Conservation (phyloP, 192 early-diverging fungal species). For the Diversispora eburnea region DNA sequence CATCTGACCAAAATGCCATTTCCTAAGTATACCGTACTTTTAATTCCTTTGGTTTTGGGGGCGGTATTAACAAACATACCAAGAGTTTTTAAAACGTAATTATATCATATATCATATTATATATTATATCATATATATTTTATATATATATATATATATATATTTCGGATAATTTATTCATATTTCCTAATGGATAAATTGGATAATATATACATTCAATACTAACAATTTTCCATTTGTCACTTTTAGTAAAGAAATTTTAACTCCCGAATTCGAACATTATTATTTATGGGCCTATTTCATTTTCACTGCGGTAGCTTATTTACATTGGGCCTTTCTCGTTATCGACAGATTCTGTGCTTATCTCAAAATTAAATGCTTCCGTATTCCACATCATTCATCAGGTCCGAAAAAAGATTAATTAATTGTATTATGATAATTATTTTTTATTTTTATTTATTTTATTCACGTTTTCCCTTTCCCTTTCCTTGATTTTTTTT, state of each 20-base stretch:
- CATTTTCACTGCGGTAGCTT: constrained; percentile 68
- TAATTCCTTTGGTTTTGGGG: constrained; percentile 71
- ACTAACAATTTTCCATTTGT: background rate
- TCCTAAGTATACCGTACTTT: constrained; percentile 77
- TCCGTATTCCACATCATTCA: constrained; percentile 59
- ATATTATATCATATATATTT: no score
- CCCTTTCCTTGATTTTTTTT: no score
- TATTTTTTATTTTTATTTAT: no score
- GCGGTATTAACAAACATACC: constrained; percentile 66
- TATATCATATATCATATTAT: background rate
- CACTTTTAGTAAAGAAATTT: constrained; percentile 53
- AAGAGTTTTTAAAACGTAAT: constrained; percentile 49
- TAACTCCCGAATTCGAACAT: constrained; percentile 65
- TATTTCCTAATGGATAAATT: no score
- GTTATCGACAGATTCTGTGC: constrained; percentile 88
- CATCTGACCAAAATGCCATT: constrained; percentile 81
- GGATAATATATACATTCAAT: no score
- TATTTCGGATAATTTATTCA: no score
- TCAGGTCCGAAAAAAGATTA: constrained; percentile 16
- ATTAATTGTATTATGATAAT: no score
- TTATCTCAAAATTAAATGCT: constrained; percentile 80
- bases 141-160: no score
- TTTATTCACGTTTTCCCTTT: no score
- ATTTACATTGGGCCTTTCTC: constrained; percentile 79
- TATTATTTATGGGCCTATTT: constrained; percentile 68